Conservation (phyloP, 768 basidiomycete species). For the Macrolepiota dolichaula region DNA sequence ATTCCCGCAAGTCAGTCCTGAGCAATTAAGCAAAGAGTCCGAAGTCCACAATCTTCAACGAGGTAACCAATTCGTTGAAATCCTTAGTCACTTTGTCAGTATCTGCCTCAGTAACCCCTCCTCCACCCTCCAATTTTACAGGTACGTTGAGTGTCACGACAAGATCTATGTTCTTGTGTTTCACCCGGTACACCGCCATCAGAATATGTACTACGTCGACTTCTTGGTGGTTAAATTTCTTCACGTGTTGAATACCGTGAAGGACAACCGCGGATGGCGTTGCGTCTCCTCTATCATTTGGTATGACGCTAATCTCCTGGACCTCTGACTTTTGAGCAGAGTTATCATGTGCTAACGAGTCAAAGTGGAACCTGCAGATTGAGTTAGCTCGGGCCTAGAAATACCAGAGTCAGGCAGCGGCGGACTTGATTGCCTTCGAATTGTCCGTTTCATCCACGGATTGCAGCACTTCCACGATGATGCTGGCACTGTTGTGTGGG, state of each 20-base stretch:
- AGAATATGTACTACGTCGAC: conserved; percentile 73
- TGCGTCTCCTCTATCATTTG: conserved; percentile 38
- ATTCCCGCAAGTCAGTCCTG: not conserved
- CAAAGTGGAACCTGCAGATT: conserved; percentile 78
- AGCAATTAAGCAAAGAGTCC: conserved; percentile 55
- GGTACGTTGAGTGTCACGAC: conserved; percentile 87
- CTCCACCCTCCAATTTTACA: conserved; percentile 40
- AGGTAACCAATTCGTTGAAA: conserved; percentile 52
- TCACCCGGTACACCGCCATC: conserved; percentile 79
- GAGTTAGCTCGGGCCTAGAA: not conserved
- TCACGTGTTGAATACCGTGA: conserved; percentile 64
- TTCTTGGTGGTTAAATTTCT: conserved; percentile 66
- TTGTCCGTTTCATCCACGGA: conserved; percentile 57
- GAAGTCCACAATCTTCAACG: conserved; percentile 67
- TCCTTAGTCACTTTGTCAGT: conserved; percentile 36
- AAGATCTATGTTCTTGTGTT: conserved; percentile 70
- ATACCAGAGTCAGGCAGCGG: not conserved
- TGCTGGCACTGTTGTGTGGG: conserved; percentile 61
- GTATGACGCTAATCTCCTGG: conserved; percentile 31
- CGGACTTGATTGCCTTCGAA: conserved; percentile 68
- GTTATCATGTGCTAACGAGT: conserved; percentile 90
- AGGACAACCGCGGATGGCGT: conserved; percentile 64
- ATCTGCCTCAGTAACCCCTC: conserved; percentile 36
- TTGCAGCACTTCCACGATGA: conserved; percentile 83
- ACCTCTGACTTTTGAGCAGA: conserved; percentile 54